Conservation (phyloP, 768 basidiomycete genomes). For the Guyanaporus albipodus region DNA sequence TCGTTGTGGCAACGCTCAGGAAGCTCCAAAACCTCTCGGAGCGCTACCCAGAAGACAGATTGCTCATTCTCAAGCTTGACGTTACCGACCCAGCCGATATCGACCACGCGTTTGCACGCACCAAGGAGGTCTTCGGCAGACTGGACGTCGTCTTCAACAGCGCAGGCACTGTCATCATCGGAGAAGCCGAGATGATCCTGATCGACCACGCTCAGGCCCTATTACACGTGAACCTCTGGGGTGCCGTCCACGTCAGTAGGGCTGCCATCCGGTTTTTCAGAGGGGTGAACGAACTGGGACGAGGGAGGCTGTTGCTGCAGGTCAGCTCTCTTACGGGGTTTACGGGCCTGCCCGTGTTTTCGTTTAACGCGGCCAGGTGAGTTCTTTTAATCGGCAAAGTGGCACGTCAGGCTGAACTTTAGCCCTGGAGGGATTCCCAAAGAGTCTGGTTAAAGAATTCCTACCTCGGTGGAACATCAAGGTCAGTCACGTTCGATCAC, state of each 20-base stretch:
- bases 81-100: constrained; percentile 11
- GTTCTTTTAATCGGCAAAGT: background rate
- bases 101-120: constrained; percentile 9
- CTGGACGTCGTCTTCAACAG: constrained; percentile 24
- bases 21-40: constrained; percentile 14
- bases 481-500: background rate
- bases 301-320: constrained; percentile 35
- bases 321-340: constrained; percentile 33
- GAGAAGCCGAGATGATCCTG: constrained; percentile 23
- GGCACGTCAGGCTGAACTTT: constrained; percentile 2
- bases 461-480: constrained; percentile 41
- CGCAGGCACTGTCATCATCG: constrained; percentile 12
- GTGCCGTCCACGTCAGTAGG: constrained; percentile 24
- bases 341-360: constrained; percentile 4
- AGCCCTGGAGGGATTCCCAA: constrained; percentile 36
- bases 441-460: constrained; percentile 34
- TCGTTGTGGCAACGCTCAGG: constrained; percentile 41
- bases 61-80: constrained; percentile 16
- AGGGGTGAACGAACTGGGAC: constrained; percentile 31
- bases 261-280: constrained; percentile 32
- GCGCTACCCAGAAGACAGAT: constrained; percentile 2
- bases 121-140: constrained; percentile 7
- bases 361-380: constrained; percentile 21
- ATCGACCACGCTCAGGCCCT: constrained; percentile 15
- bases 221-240: constrained; percentile 31